Percentiles rank a stretch among this genome's conserved stretches.
Conservation (phyloP, 208 protist species). For the Acanthamoeba culbertsoni region DNA sequence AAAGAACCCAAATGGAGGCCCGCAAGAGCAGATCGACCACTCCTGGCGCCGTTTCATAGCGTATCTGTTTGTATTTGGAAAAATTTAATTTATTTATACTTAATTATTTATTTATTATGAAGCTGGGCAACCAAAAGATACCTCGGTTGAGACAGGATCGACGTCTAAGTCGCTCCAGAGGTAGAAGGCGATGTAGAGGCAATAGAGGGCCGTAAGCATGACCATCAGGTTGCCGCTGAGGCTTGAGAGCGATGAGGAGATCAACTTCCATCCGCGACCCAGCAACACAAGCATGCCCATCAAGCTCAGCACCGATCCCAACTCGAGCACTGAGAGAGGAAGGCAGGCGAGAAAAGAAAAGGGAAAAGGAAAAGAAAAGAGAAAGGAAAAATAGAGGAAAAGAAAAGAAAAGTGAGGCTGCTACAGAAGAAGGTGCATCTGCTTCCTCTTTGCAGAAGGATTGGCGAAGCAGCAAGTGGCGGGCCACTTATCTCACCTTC, state of each 20-base stretch:
- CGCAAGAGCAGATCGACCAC: neutral
- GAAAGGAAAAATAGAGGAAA: neutral
- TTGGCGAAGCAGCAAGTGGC: too few relatives aligned
- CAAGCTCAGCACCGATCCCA: neutral
- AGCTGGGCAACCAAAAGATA: neutral
- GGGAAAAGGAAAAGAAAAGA: neutral
- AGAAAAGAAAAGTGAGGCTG: too few relatives aligned
- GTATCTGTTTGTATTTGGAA: neutral
- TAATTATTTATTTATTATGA: too few relatives aligned
- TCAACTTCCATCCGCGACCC: neutral
- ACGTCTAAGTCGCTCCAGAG: neutral
- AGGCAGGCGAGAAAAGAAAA: neutral
- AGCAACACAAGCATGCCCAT: neutral
- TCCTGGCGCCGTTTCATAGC: neutral
- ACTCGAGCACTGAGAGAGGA: neutral
- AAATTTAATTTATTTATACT: too few relatives aligned
- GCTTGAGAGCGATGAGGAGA: neutral
- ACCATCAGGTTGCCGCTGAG: neutral
- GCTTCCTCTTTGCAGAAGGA: too few relatives aligned
- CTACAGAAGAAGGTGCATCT: too few relatives aligned
- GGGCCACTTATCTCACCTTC: too few relatives aligned
- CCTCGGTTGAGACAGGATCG: neutral
- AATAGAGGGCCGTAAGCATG: neutral
- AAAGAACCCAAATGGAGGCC: neutral
- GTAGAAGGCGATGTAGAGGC: neutral